Base-by-base conservation (phyloP, 768 basidiomycete genomes). In the Hericium erinaceus region DNA sequence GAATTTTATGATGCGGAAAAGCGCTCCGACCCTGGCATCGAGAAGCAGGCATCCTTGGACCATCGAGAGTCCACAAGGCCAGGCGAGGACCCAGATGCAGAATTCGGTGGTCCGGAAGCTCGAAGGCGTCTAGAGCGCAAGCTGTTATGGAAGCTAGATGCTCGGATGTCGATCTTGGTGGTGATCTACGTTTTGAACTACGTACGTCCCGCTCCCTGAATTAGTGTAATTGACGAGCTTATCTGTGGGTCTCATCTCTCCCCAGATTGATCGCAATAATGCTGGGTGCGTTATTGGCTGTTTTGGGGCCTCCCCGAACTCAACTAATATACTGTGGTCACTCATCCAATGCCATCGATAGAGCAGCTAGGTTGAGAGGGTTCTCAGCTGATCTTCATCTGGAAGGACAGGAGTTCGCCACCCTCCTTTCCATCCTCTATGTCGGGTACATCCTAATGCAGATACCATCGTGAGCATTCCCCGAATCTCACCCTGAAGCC, bases 401-500 rank as follows among this genome's bases (percentile, higher is more conserved):
- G n/a, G 69, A 77, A 60, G 83, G 80, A 48, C 70, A 75, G 56
- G 75, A 89, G 61, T 90, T 88, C 65, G 77, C 82, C 11, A 83
- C 85, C 0, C 69, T 89, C 15, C 69, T 90, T 44, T 84, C 84
- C 44, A 80, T 85, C 54, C 75, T 87, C 51, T 87, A 85, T 61
- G 74, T 85, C 37, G 86, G 85, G 15, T 89, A 89, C 65, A 85
- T 85, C 57, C 69, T 87, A 40, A 88, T 89, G 87, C 88, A 90
- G 67, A 77, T 90, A 55, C 87, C 87, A 38, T 86, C 83, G 83
- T 85, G 63, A 65, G 83, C 71, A 3, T 22, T 52, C 24, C 48
- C 16, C 41, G 24, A 33, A 33, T 12, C 26, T n/a, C 16, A 11
- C 49, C 16, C 18, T 28, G 22, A 3, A 37, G 49, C 28, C 37